phyloP scores from a whole-genome alignment of 352 stramenopile genomes.

The Phytophthora podocarpi region DNA sequence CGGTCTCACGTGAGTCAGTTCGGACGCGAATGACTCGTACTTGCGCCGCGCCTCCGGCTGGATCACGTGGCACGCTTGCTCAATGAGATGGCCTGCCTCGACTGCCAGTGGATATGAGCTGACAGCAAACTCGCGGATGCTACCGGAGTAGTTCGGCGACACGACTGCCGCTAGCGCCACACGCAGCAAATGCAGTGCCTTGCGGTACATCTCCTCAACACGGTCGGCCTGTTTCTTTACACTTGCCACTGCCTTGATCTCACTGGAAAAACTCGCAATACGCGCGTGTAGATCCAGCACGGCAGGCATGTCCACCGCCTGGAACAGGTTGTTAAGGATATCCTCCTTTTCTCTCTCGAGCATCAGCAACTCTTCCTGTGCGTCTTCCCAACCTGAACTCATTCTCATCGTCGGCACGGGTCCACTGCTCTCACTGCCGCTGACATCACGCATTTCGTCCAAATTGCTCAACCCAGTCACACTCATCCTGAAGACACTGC shows the following conservation, averaged over 20 bases:
- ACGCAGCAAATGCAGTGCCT: slow-evolving; percentile 76
- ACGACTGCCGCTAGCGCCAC: slow-evolving; percentile 74
- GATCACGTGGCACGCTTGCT: slow-evolving; percentile 69
- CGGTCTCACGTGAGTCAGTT: slow-evolving; percentile 51
- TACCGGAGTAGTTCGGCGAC: slow-evolving; percentile 69
- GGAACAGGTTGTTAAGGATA: slow-evolving; percentile 68
- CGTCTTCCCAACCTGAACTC: slow-evolving; percentile 46
- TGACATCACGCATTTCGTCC: slow-evolving; percentile 38
- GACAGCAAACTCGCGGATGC: slow-evolving; percentile 78
- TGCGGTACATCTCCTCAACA: slow-evolving; percentile 71
- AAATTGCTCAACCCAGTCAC: slow-evolving; percentile 21
- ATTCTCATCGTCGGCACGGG: slow-evolving; percentile 24
- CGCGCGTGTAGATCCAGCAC: slow-evolving; percentile 74
- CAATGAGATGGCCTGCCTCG: slow-evolving; percentile 76
- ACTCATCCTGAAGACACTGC: slow-evolving; percentile 30
- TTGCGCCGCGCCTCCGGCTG: slow-evolving; percentile 78
- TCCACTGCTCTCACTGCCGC: slow-evolving; percentile 41
- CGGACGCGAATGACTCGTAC: slow-evolving; percentile 67
- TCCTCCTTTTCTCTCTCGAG: slow-evolving; percentile 79
- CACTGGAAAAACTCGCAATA: slow-evolving; percentile 73
- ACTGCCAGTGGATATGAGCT: slow-evolving; percentile 75
- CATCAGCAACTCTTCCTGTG: slow-evolving; percentile 62
- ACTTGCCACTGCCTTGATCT: slow-evolving; percentile 79
- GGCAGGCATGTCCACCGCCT: slow-evolving; percentile 59
- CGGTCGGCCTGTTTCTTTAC: slow-evolving; percentile 81